Conservation (phyloP, 164 flowering plant species). For the Stephania japonica region DNA sequence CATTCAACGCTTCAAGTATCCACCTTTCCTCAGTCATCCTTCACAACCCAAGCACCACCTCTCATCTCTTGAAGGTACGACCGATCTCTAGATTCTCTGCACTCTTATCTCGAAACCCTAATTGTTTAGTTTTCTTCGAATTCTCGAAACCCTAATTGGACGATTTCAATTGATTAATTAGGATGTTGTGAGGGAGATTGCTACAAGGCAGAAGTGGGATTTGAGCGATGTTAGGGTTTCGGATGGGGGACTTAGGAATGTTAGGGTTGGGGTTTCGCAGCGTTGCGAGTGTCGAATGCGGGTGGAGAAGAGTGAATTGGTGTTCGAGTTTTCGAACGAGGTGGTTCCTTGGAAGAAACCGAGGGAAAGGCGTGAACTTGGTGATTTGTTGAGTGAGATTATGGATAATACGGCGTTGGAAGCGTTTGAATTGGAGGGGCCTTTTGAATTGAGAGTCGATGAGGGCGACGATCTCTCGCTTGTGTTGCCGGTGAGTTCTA, state of each 20-base stretch:
- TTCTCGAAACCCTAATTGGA: constrained; percentile 4
- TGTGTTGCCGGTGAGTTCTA: constrained; percentile 48
- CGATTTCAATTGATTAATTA: constrained; percentile 8
- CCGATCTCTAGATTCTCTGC: too few species aligned
- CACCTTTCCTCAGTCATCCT: constrained; percentile 4
- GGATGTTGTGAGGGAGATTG: constrained; percentile 59
- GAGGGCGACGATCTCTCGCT: constrained; percentile 37
- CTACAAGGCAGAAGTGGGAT: constrained; percentile 45
- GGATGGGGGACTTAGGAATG: constrained; percentile 30
- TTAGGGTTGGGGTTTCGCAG: constrained; percentile 29
- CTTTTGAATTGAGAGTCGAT: constrained; percentile 44
- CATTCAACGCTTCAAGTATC: constrained; percentile 6
- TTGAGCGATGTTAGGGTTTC: constrained; percentile 31
- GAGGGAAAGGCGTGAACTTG: constrained; percentile 21
- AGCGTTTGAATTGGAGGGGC: constrained; percentile 53
- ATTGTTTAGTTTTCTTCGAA: neutral
- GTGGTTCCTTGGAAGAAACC: constrained; percentile 44
- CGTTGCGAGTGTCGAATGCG: constrained; percentile 40
- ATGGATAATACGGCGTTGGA: constrained; percentile 30
- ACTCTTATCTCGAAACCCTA: neutral
- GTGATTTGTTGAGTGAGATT: constrained; percentile 19
- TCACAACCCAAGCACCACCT: neutral
- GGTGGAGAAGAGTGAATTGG: constrained; percentile 31
- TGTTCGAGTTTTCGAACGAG: constrained; percentile 36
- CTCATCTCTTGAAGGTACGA: constrained; percentile 20